phyloP scores from a whole-genome alignment of 2,329 filamentous ascomycete species.

The Fusarium sublunatum region DNA sequence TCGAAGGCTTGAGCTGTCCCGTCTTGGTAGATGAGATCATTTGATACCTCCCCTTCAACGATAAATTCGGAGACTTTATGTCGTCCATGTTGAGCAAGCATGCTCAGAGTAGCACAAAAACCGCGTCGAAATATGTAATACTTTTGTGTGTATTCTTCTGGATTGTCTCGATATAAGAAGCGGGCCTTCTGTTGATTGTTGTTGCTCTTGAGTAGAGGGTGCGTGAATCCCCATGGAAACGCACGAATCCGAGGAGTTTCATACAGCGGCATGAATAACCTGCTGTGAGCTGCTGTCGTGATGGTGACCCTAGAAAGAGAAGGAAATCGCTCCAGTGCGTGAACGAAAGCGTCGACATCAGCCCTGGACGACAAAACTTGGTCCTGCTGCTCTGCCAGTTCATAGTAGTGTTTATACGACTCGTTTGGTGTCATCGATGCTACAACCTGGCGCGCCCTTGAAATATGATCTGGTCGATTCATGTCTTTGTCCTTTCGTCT shows the following conservation, averaged over 20 bases:
- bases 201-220: conserved; percentile 48
- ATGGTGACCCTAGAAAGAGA: conserved; percentile 52
- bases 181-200: rapidly evolving
- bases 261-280: conserved; percentile 51
- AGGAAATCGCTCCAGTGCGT: conserved; percentile 51
- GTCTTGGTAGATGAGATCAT: not conserved
- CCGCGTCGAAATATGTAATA: conserved; percentile 40
- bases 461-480: not conserved
- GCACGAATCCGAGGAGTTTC: conserved; percentile 57
- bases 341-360: conserved; percentile 49
- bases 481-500: not conserved
- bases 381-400: conserved; percentile 50
- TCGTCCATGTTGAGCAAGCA: conserved; percentile 40
- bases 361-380: conserved; percentile 42
- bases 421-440: not conserved
- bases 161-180: conserved; percentile 10
- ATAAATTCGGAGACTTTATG: conserved; percentile 37
- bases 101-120: conserved; percentile 44
- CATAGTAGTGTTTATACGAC: conserved; percentile 47
- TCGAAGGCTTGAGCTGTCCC: not conserved
- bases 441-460: not conserved
- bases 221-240: conserved; percentile 54
- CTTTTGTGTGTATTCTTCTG: conserved; percentile 13
- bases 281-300: conserved; percentile 55
- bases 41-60: not conserved